These are phyloP conservation scores for Calocera viscosa DNA, from an alignment of 768 basidiomycete species.

Conservation along the genomic window DNA sequence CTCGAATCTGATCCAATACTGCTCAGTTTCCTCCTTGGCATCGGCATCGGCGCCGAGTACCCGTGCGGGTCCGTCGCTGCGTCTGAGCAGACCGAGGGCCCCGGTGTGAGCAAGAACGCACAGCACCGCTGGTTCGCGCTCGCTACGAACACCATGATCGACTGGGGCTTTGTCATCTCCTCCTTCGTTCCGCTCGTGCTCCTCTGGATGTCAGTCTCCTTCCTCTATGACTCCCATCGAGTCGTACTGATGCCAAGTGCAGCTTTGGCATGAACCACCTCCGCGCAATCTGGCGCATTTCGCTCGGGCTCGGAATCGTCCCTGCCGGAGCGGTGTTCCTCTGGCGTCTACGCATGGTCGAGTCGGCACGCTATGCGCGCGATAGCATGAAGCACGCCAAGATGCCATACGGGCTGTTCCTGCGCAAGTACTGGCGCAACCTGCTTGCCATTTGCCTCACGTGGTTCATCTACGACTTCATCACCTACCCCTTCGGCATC, in stretches of 20 bases:
- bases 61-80: constrained; percentile 83
- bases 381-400: constrained; percentile 64
- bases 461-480: constrained; percentile 67
- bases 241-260: constrained; percentile 8
- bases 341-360: constrained; percentile 77
- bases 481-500: constrained; percentile 62
- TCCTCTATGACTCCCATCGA: background rate
- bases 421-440: constrained; percentile 69
- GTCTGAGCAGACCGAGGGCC: constrained; percentile 80
- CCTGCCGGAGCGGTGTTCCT: constrained; percentile 72
- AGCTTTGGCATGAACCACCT: constrained; percentile 72
- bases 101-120: constrained; percentile 58
- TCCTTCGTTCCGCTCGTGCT: constrained; percentile 75
- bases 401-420: constrained; percentile 64
- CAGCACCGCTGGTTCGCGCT: constrained; percentile 80
- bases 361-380: constrained; percentile 59
- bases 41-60: constrained; percentile 49
- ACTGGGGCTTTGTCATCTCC: constrained; percentile 46
- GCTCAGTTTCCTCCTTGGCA: constrained; percentile 68
- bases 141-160: constrained; percentile 90
- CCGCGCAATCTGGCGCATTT: constrained; percentile 74
- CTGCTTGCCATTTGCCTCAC: constrained; percentile 60
- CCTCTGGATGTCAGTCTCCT: constrained; percentile 66
- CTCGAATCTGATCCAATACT: constrained; percentile 5
- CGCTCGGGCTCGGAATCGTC: constrained; percentile 69